Base-by-base conservation (phyloP, 768 basidiomycete genomes). In the Boletus vinaceobasis region DNA sequence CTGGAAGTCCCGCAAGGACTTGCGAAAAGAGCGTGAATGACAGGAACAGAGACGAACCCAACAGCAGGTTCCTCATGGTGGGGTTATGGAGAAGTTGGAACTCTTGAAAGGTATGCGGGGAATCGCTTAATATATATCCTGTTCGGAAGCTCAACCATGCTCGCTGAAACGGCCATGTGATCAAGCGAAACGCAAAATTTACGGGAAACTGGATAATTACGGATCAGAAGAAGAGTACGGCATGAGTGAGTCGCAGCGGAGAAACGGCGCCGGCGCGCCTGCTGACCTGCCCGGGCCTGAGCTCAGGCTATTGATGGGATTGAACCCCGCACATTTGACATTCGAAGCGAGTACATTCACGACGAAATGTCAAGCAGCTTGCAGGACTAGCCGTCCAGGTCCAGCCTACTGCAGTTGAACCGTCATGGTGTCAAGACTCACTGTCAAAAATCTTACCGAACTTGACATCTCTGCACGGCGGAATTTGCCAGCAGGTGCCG, bases 1-100 rank as follows among this genome's bases (percentile, higher is more conserved):
- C 26, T 32, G 67, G 60, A n/a, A 51, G 55, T 23, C 60, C 59
- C 4, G 65, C 66, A n/a, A 62, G 48, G 50, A 55, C 64, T 2
- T 21, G 52, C 3, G 55, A 50, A 37, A 64, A 52, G 44, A 70
- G 54, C 29, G 57, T 38, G 27, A 47, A 55, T 1, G 47, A 59
- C 8, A 70, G 48, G 27, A 46, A 55, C 9, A 71, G 40, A 37
- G 50, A 52, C 14, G 63, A 46, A 19, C 39, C 52, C 5, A 60
- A 19, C 4, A 62, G 29, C 2, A 59, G 29, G 50, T 53, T 55
- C 49, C 35, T 65, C 69, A 71, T 70, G 7, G 54, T 54, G 43
- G 43, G 46, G 38, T 31, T 36, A 29, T 2, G 19, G 48, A 56
- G 44, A 31, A 14, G 39, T 40, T 26, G 23, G 27, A 46, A 61